Percentiles rank a stretch among this genome's conserved stretches.
Conservation (phyloP, 768 basidiomycete genomes). For the Stropharia rugosoannulata region DNA sequence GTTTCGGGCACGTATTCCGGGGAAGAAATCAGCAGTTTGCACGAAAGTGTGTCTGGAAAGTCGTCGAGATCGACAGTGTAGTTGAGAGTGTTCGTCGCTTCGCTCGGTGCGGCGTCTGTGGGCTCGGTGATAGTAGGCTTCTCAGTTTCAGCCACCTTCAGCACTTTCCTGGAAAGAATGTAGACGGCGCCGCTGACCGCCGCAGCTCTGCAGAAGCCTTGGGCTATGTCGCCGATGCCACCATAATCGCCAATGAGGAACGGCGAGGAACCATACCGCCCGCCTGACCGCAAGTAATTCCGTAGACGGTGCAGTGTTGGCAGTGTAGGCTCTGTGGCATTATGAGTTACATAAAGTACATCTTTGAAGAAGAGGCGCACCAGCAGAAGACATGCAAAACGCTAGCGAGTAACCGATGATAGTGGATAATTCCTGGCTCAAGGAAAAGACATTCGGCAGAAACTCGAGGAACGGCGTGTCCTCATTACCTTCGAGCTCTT, state of each 20-base stretch:
- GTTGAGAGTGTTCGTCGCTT: slow-evolving; percentile 9
- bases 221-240: slow-evolving; percentile 86
- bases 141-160: background rate
- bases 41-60: slow-evolving; percentile 57
- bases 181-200: slow-evolving; percentile 81
- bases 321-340: slow-evolving; percentile 57
- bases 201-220: slow-evolving; percentile 86
- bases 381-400: slow-evolving; percentile 57
- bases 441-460: slow-evolving; percentile 59
- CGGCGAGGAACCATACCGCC: slow-evolving; percentile 78
- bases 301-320: slow-evolving; percentile 70
- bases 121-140: background rate
- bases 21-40: slow-evolving; percentile 56
- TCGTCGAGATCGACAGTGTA: slow-evolving; percentile 57
- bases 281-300: slow-evolving; percentile 72
- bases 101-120: background rate
- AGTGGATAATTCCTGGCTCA: slow-evolving; percentile 54
- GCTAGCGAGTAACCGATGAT: slow-evolving; percentile 81
- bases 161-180: slow-evolving; percentile 54
- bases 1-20: slow-evolving; percentile 28
- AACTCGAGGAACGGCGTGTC: slow-evolving; percentile 60
- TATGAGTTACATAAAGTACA: background rate
- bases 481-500: slow-evolving; percentile 56
- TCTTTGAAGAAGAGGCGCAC: slow-evolving; percentile 35
- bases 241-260: slow-evolving; percentile 97